phyloP scores from a whole-genome alignment of 257 asterid species.

The Craterostigma plantagineum region DNA sequence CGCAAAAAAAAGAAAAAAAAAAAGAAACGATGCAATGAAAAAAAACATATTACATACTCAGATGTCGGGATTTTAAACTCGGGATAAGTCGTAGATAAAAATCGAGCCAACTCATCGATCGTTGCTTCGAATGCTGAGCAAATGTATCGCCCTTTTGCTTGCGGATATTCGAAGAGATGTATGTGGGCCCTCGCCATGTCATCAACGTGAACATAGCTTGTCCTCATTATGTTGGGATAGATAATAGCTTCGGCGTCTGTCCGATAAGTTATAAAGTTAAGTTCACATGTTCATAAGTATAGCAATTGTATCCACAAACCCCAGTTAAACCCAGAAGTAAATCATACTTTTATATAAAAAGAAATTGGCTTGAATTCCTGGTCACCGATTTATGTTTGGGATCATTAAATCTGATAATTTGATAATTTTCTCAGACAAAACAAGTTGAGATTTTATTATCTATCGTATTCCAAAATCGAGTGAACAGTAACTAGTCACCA shows the following conservation, averaged over 20 bases:
- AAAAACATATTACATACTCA: background rate
- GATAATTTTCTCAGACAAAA: too few species aligned
- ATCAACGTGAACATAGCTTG: background rate
- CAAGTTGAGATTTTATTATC: too few species aligned
- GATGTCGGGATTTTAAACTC: background rate
- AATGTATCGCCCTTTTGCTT: slow-evolving; percentile 1
- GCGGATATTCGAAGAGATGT: slow-evolving; percentile 1
- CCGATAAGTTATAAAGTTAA: background rate
- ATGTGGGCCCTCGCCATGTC: slow-evolving; percentile 5
- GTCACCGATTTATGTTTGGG: too few species aligned
- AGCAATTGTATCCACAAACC: background rate
- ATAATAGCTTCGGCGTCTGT: background rate
- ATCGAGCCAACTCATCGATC: background rate
- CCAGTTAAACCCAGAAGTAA: background rate
- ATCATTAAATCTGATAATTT: too few species aligned
- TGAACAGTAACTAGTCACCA: too few species aligned
- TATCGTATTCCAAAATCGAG: too few species aligned
- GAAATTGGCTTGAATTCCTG: too few species aligned
- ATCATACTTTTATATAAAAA: too few species aligned
- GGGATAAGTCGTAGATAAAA: background rate
- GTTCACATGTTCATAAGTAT: background rate
- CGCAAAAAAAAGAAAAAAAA: background rate
- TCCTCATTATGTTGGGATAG: background rate
- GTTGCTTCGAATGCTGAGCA: background rate
- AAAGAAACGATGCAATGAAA: background rate